Evolutionary conservation across 2,329 filamentous ascomycete species (phyloP), one percentile per base, ranked within the genome.

Genomic region (Colletotrichum sidae): DNA sequence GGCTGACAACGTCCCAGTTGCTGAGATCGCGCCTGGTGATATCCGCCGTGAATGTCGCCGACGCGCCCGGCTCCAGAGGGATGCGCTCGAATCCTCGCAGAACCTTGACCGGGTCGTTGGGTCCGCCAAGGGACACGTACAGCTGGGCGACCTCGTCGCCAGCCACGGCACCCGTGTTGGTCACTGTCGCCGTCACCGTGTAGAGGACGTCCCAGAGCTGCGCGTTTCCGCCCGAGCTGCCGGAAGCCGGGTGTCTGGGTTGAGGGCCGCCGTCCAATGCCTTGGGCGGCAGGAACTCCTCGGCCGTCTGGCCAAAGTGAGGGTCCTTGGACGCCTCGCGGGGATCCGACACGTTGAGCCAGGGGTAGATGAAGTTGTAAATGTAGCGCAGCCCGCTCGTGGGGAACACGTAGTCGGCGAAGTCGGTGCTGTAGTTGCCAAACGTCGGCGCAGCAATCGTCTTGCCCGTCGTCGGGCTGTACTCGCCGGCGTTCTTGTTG

Each of bases 71-170:
- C 4, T 86, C 82, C 68, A 97, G 89, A 54, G 83, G 84, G 64
- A 97, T 77, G 51, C 93, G 88, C 64, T 96, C 92, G 72, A 97
- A 98, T 49, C 90, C 90, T 67, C 95, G 90, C 12, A 98, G 88
- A 3, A 89, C 83, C 34, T 84, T 80, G 3, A 81, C 78, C 3
- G 89, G 86, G 73, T 97, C 92, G 42, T 90, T 84, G 1, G 90
- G 85, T 0, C 93, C 94, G 54, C 94, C 95, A 2, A 96, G 91
- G 37, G 86, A 89, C 59, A 98, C 74, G 77, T 98, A 95, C 12
- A 94, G 79, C 81, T 96, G 92, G 0, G 89, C 84, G 2, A 96
- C 84, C 73, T 93, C 91, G 45, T 93, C 90, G 35, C 91, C 91
- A 1, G 77, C 81, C 0, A 88, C 70, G 0, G 77, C 72, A 39